Conservation (phyloP, 192 early-diverging fungal genomes). For the Entomortierella beljakovae region DNA sequence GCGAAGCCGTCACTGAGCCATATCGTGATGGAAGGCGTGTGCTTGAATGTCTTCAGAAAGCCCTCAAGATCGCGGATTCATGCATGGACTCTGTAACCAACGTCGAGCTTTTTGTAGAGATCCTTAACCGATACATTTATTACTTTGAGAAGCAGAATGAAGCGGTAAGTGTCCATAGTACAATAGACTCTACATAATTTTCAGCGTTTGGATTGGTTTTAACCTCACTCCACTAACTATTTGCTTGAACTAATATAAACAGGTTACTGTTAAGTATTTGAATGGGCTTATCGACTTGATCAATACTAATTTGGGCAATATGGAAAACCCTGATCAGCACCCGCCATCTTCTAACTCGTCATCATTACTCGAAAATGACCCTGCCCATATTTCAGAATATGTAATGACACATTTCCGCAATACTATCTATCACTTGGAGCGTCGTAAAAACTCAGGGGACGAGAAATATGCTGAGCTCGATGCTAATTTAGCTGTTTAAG, state of each 20-base stretch:
- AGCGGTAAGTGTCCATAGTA: constrained; percentile 67
- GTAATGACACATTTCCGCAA: constrained; percentile 78
- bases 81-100: constrained; percentile 92
- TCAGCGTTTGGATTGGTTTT: background rate
- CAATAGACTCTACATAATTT: background rate
- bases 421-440: constrained; percentile 73
- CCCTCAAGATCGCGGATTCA: constrained; percentile 93
- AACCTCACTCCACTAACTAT: background rate
- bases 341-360: constrained; percentile 71
- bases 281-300: constrained; percentile 96
- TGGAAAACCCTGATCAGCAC: constrained; percentile 80
- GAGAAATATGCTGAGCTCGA: constrained; percentile 47
- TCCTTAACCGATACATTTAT: constrained; percentile 94
- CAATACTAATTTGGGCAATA: constrained; percentile 81
- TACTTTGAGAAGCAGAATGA: constrained; percentile 95
- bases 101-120: constrained; percentile 96
- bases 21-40: constrained; percentile 92
- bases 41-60: constrained; percentile 92
- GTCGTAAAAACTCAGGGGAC: constrained; percentile 55
- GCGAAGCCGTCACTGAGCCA: constrained; percentile 65
- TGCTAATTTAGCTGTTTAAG: constrained; percentile 26
- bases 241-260: background rate
- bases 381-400: constrained; percentile 68
- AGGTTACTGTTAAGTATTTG: constrained; percentile 93
- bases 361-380: constrained; percentile 70